Evolutionary conservation across 495 filamentous ascomycete species (phyloP).

Genomic region (Neurospora terricola): DNA sequence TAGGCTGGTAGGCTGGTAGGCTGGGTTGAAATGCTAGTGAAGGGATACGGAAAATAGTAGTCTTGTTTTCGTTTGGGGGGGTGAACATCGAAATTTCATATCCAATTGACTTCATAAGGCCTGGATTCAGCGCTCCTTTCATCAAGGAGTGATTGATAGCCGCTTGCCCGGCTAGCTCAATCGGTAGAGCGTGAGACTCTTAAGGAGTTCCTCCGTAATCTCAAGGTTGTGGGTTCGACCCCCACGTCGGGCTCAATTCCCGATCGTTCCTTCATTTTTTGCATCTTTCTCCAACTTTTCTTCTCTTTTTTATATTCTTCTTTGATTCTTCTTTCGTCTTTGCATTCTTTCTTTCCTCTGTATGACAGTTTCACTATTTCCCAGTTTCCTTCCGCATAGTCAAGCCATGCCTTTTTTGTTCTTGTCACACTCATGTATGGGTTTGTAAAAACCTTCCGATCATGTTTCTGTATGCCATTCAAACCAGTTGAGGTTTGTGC

Average conservation of each 20-base stretch:
- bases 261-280: not conserved
- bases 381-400: not conserved
- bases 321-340: not conserved
- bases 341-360: too few species aligned
- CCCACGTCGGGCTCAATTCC: not conserved
- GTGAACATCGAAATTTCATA: not conserved
- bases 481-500: not conserved
- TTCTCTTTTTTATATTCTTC: not conserved
- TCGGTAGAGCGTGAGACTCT: constrained; percentile 69
- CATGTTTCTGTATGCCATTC: not conserved
- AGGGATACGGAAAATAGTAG: not conserved
- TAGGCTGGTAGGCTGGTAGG: too few species aligned
- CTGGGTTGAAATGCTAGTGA: not conserved
- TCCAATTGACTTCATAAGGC: not conserved
- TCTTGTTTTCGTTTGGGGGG: not conserved
- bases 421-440: too few species aligned
- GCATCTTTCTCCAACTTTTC: not conserved
- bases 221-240: not conserved
- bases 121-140: accelerated
- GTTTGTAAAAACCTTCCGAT: not conserved
- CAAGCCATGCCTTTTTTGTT: not conserved
- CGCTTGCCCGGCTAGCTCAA: constrained; percentile 43
- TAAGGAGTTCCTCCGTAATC: constrained; percentile 26
- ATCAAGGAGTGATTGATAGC: not conserved
- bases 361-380: not conserved